Base-by-base conservation (phyloP, 768 basidiomycete species). In the Imleria badia region DNA sequence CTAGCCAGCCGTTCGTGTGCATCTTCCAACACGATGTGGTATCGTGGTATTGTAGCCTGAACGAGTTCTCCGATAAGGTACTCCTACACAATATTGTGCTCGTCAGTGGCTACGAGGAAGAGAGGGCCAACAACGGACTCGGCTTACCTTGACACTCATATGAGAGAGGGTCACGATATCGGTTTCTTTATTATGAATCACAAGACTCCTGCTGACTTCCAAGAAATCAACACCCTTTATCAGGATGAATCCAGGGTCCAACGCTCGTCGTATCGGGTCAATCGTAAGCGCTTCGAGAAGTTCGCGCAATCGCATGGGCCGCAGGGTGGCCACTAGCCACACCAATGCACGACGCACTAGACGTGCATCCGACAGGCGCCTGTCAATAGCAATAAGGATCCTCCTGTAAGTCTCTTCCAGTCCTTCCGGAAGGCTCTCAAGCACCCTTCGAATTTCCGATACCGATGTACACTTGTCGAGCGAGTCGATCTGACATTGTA, bases 351-450 rank as follows among this genome's bases (percentile, higher is more conserved):
- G 51, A 0, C 45, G 48, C 4, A 46, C 61, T 8, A 51, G 30
- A 10, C 19, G 6, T 9, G 39, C 41, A 7, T 55, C 40, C 0
- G 19, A 1, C 1, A 3, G 44, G 11, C 19, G 26, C 5, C 30
- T 33, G 20, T 65, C 46, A 0, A 67, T 52, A 3, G 42, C 40
- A 5, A 42, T 26, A 3, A 67, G 52, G n/a, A 67, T 67, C 11
- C 66, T 56, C n/a, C 60, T 48, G 17, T 65, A 62, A 0, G 66
- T 67, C 34, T 65, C 66, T 23, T 67, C 55, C 2, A 66, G 22
- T 23, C 64, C 60, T 10, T 41, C 43, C 1, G 61, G 60, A 14
- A 62, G 62, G 22, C 47, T 48, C 10, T 53, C 11, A 3, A 61
- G 55, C 6, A 35, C 51, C 5, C 3, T 29, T 3, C 48, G 38